phyloP scores from a whole-genome alignment of 2,329 filamentous ascomycete genomes.

The Aspergillus terreus region DNA sequence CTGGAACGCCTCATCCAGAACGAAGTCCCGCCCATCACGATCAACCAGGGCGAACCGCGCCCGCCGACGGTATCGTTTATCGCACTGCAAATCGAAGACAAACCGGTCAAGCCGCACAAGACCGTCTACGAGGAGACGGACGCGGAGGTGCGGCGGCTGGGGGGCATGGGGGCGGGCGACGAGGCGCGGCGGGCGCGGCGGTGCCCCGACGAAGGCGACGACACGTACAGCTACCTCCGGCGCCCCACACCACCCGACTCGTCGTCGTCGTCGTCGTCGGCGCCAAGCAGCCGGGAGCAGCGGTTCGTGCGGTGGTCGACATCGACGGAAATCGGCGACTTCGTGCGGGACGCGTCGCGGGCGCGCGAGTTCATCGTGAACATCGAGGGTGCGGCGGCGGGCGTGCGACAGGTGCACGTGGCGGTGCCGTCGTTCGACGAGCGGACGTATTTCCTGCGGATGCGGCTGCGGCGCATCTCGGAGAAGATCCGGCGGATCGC shows the following conservation, averaged over 20 bases:
- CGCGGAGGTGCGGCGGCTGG: constrained; percentile 40
- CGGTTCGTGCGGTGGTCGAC: constrained; percentile 84
- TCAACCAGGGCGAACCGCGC: constrained; percentile 61
- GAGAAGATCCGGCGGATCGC: constrained; percentile 65
- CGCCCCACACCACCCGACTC: constrained; percentile 26
- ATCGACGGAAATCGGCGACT: constrained; percentile 88
- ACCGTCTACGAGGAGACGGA: constrained; percentile 30
- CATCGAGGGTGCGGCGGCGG: constrained; percentile 65
- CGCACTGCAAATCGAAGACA: constrained; percentile 69
- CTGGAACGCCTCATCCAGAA: constrained; percentile 85
- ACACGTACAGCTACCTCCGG: constrained; percentile 68
- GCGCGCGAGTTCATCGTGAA: constrained; percentile 80
- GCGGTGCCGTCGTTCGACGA: constrained; percentile 85
- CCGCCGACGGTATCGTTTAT: constrained; percentile 74
- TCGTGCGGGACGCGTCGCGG: constrained; percentile 82
- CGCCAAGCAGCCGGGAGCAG: constrained; percentile 14
- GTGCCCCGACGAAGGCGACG: constrained; percentile 54
- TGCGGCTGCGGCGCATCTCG: constrained; percentile 69
- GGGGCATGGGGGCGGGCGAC: constrained; percentile 10
- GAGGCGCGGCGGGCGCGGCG: constrained; percentile 40
- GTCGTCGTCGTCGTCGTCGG: too few relatives aligned
- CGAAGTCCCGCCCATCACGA: constrained; percentile 68
- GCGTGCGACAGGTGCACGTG: constrained; percentile 66
- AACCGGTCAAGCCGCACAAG: constrained; percentile 45
- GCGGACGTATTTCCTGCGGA: constrained; percentile 81